A percentile compares a stretch with the other conserved stretches of the same genome.
These are phyloP conservation scores for Neurospora terricola DNA, from an alignment of 495 filamentous ascomycete genomes.

Conservation along the genomic window DNA sequence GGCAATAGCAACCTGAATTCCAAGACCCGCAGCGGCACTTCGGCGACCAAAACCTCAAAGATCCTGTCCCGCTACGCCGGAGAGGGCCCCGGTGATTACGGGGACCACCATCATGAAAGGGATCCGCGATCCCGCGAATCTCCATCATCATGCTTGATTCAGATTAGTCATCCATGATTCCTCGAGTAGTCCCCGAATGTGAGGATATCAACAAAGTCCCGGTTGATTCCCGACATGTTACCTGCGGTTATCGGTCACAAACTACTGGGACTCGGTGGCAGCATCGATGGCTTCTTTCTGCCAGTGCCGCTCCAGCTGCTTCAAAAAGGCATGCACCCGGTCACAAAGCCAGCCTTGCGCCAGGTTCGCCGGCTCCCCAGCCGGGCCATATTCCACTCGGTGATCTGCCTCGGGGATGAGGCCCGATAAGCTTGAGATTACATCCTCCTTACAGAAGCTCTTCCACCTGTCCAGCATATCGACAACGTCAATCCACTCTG, in stretches of 20 bases:
- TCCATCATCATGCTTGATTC: not conserved
- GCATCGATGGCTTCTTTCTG: not conserved
- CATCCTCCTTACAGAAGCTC: conserved; percentile 21
- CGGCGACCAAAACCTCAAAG: not conserved
- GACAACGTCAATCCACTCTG: conserved; percentile 50
- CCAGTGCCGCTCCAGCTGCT: conserved; percentile 1
- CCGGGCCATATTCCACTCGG: conserved; percentile 22
- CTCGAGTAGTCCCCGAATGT: not conserved
- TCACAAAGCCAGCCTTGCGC: conserved; percentile 29
- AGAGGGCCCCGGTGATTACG: not conserved
- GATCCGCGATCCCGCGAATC: not conserved
- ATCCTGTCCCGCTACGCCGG: not conserved
- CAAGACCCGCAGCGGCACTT: not conserved
- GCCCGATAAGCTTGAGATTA: conserved; percentile 30
- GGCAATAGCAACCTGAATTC: not conserved
- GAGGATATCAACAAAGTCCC: not conserved
- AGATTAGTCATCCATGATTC: not conserved
- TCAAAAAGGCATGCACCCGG: conserved; percentile 28
- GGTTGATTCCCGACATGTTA: not conserved
- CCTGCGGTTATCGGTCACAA: not conserved
- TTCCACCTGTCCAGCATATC: conserved; percentile 55
- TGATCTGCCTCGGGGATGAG: conserved; percentile 35
- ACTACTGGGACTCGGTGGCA: not conserved
- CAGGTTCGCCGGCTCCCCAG: not conserved
- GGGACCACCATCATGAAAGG: not conserved